Conservation (phyloP, 371 early-diverging fungal genomes). For the Funneliformis caledonium region DNA sequence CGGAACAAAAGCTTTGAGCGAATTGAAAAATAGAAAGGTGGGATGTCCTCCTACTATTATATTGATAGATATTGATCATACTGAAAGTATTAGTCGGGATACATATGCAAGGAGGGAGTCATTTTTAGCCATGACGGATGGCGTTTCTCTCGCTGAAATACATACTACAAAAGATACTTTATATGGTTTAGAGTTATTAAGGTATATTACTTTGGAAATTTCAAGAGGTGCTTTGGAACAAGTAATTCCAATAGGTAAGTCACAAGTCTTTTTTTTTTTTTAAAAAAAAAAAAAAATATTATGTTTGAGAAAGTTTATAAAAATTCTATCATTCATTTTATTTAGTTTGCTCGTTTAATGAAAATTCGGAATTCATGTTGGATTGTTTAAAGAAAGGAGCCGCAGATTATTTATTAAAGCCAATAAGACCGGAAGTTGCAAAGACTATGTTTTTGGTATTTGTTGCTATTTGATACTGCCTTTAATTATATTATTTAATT, state of each 20-base stretch:
- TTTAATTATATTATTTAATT: not conserved
- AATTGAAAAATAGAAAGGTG: not conserved
- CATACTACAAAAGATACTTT: slow-evolving; percentile 21
- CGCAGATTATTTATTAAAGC: slow-evolving; percentile 40
- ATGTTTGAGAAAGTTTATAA: not conserved
- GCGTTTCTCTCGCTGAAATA: not conserved
- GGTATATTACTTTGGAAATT: slow-evolving; percentile 23
- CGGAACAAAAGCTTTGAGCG: slow-evolving; percentile 11
- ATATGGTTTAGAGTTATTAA: slow-evolving; percentile 41
- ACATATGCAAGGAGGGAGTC: slow-evolving; percentile 26
- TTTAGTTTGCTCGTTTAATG: slow-evolving; percentile 35
- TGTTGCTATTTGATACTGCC: not conserved
- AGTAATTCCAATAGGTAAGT: slow-evolving; percentile 40
- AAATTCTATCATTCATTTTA: not conserved
- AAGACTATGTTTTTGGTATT: slow-evolving; percentile 41
- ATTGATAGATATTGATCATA: slow-evolving; percentile 39
- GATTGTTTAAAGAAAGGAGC: slow-evolving; percentile 41
- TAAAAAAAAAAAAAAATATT: not conserved
- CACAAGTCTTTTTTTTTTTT: not conserved
- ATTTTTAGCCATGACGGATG: not conserved
- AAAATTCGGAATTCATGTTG: slow-evolving; percentile 31
- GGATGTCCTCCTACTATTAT: slow-evolving; percentile 25
- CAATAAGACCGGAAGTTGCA: slow-evolving; percentile 38
- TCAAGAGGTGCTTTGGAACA: slow-evolving; percentile 20
- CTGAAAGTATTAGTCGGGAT: slow-evolving; percentile 29